Evolutionary conservation across 2,329 filamentous ascomycete genomes (phyloP).

Genomic region (Truncatella angustata): DNA sequence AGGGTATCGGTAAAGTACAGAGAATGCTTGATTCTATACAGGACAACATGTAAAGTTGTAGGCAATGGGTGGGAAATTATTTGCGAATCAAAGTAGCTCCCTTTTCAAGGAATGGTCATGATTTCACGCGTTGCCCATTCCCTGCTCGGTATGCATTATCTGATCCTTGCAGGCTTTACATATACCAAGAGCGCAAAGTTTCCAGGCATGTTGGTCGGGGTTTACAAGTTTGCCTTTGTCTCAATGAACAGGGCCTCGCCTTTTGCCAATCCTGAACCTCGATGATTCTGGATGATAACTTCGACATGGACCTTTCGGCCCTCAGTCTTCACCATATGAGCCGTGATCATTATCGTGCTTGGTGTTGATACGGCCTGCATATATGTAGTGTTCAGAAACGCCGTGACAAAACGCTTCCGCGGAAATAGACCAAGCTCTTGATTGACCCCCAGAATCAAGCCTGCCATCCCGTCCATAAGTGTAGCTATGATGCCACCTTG

Average conservation of each 20-base stretch:
- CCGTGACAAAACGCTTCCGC: conserved; percentile 15
- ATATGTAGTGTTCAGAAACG: conserved; percentile 16
- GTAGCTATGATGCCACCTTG: conserved; percentile 59
- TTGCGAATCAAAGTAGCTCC: no score
- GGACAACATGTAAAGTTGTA: no score
- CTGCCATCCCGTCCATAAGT: conserved; percentile 58
- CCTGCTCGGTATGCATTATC: no score
- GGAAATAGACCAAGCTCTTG: not conserved
- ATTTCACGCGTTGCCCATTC: no score
- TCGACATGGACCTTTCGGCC: conserved; percentile 1
- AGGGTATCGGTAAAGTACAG: not conserved
- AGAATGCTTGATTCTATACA: no score
- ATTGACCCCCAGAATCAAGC: conserved; percentile 46
- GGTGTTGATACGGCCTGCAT: not conserved
- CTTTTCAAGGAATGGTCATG: no score
- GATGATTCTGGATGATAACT: not conserved
- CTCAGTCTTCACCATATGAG: not conserved
- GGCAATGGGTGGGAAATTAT: no score
- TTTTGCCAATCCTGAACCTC: not conserved
- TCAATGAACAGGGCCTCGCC: not conserved
- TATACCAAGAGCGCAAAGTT: no score
- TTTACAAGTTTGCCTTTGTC: not conserved
- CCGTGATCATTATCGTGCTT: not conserved
- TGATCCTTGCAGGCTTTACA: no score
- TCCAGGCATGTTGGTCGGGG: no score